Base-by-base conservation (phyloP, 495 filamentous ascomycete species). In the Aspergillus nanangensis region DNA sequence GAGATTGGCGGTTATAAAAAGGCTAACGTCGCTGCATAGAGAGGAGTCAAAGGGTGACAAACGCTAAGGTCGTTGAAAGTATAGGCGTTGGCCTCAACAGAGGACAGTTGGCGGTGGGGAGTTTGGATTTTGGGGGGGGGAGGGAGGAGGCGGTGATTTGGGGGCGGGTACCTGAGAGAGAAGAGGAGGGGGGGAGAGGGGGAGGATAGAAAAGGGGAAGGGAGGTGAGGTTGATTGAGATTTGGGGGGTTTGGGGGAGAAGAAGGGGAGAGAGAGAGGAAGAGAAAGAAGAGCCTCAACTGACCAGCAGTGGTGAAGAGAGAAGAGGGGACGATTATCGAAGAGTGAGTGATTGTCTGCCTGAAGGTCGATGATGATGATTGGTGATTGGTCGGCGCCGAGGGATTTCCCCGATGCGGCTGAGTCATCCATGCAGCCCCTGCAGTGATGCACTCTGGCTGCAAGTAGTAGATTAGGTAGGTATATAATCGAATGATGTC, bases 31-130 rank as follows among this genome's bases (percentile, higher is more conserved):
- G 50, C 55, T 42, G 58, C 58, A 61, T 61, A 53, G 50, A 55
- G 46, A 40, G 32, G 8, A 13, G 27, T 14, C 10, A 8, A 11
- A 25, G 24, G 36, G 18, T 24, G 18, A 29, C 24, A 25, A 15
- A 20, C 14, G 34, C 18, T 4, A 41, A 17, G 41, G 36, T 4
- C 17, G 27, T 29, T 36, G 33, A 44, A 43, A 40, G 24, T n/a
- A 38, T 46, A 46, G 36, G 27, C 22, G 50, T 41, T 41, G 39
- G 29, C 39, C 17, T 23, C 23, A 17, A 43, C 39, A 55, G 48
- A 53, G 53, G 54, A 52, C 48, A 57, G 57, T 50, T 57, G 51
- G 52, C 56, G 42, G 60, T 47, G 51, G 53, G 46, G 48, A 49
- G 51, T 32, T 34, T 37, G 41, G 19, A 33, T 37, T 35, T 22